Conservation (phyloP, 768 basidiomycete genomes). For the Mrakia frigida region DNA sequence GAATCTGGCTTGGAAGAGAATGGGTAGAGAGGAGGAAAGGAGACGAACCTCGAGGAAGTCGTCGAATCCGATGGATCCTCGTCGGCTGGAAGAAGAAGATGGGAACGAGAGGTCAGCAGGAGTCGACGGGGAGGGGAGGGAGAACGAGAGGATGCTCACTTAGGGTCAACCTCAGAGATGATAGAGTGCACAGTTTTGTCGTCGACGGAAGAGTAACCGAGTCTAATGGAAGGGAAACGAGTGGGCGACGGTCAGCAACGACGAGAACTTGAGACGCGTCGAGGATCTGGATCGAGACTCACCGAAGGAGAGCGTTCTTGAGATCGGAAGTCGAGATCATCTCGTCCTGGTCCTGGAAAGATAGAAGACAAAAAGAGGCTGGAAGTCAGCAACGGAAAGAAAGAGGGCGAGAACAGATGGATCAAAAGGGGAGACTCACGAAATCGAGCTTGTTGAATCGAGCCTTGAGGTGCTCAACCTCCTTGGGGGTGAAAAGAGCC, state of each 20-base stretch:
- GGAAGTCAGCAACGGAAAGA: not conserved
- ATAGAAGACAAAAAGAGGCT: not conserved
- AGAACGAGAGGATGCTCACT: conserved; percentile 13
- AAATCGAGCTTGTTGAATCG: conserved; percentile 44
- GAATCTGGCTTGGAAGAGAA: not conserved
- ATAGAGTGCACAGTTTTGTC: conserved; percentile 42
- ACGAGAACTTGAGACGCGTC: no score
- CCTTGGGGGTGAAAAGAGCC: conserved; percentile 55
- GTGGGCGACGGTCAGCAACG: not conserved
- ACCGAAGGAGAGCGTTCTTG: conserved; percentile 43
- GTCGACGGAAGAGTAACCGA: conserved; percentile 55
- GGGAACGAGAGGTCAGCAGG: no score
- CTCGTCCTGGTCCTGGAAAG: conserved; percentile 35
- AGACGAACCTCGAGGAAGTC: conserved; percentile 61
- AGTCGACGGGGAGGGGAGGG: no score
- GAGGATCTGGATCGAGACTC: not conserved
- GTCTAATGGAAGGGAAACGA: conserved; percentile 40
- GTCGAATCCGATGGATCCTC: conserved; percentile 64
- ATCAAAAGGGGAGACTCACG: not conserved
- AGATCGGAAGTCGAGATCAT: conserved; percentile 41
- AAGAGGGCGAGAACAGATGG: not conserved
- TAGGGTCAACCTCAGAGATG: conserved; percentile 46
- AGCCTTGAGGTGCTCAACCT: conserved; percentile 48
- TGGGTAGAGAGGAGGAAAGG: not conserved
- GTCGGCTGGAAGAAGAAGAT: conserved; percentile 33